Conservation (phyloP, 805 yeast genomes). For the Kodamaea kakaduensis region DNA sequence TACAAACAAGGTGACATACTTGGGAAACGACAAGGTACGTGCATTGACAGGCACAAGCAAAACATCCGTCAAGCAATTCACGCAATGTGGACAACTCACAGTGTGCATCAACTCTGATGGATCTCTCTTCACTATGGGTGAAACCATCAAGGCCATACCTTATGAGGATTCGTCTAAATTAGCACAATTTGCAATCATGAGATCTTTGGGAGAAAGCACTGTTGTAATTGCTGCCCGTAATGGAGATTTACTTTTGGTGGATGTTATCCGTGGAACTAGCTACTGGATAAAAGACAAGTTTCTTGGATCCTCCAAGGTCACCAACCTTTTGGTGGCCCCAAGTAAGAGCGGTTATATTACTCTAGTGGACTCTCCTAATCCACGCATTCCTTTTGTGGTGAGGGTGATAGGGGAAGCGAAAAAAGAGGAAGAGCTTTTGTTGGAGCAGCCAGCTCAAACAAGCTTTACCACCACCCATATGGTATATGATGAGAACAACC, state of each 20-base stretch:
- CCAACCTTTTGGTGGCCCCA: conserved; percentile 40
- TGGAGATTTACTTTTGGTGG: conserved; percentile 44
- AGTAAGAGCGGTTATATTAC: conserved; percentile 27
- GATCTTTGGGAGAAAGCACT: conserved; percentile 36
- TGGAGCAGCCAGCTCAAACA: conserved; percentile 41
- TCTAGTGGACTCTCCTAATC: conserved; percentile 66
- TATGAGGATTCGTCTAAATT: conserved; percentile 18
- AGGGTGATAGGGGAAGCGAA: conserved; percentile 26
- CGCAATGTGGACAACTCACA: background rate
- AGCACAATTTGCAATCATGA: conserved; percentile 39
- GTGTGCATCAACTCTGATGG: background rate
- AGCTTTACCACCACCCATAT: conserved; percentile 58
- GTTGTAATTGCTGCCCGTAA: conserved; percentile 24
- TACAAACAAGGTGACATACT: background rate
- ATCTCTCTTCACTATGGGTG: background rate
- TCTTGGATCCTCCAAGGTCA: conserved; percentile 40
- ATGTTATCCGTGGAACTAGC: conserved; percentile 22
- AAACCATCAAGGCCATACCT: background rate
- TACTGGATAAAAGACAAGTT: conserved; percentile 21
- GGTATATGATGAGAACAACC: conserved; percentile 33
- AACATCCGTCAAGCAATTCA: background rate
- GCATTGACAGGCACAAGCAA: background rate
- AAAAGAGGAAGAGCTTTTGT: conserved; percentile 25
- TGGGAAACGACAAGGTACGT: background rate
- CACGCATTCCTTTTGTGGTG: conserved; percentile 49